phyloP scores from a whole-genome alignment of 1,284 basidiomycete genomes.

The Polyporus tsugae region DNA sequence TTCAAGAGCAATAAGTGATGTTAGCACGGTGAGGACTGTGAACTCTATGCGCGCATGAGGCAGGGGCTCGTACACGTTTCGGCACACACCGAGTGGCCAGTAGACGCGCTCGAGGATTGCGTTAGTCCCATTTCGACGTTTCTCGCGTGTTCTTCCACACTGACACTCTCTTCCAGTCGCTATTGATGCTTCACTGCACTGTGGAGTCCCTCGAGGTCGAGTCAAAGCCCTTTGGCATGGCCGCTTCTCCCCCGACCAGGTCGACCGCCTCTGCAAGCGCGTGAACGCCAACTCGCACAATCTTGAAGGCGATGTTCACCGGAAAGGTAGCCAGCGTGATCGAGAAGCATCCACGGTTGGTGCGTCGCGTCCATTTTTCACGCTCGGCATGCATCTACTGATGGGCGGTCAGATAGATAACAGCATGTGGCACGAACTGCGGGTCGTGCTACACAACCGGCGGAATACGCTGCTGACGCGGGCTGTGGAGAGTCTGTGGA shows the following conservation, averaged over 20 bases:
- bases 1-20: conserved; percentile 79
- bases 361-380: conserved; percentile 47
- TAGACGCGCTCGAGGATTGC: conserved; percentile 80
- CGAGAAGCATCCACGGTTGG: conserved; percentile 84
- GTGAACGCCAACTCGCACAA: conserved; percentile 80
- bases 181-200: conserved; percentile 67
- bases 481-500: conserved; percentile 73
- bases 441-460: conserved; percentile 86
- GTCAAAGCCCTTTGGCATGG: conserved; percentile 62
- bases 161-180: conserved; percentile 52
- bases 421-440: conserved; percentile 93
- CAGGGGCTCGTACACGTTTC: conserved; percentile 77
- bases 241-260: conserved; percentile 83
- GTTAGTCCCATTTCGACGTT: conserved; percentile 54
- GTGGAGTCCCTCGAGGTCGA: conserved; percentile 78
- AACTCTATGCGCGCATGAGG: conserved; percentile 83
- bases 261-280: conserved; percentile 86
- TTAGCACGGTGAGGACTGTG: conserved; percentile 84
- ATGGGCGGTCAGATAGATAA: background rate
- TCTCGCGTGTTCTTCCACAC: conserved; percentile 10
- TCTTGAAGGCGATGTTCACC: conserved; percentile 76
- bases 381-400: background rate
- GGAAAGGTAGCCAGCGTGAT: conserved; percentile 76
- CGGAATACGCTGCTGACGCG: conserved; percentile 85
- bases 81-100: conserved; percentile 74